Conservation (phyloP, 2,329 filamentous ascomycete genomes). For the Colletotrichum sp. region DNA sequence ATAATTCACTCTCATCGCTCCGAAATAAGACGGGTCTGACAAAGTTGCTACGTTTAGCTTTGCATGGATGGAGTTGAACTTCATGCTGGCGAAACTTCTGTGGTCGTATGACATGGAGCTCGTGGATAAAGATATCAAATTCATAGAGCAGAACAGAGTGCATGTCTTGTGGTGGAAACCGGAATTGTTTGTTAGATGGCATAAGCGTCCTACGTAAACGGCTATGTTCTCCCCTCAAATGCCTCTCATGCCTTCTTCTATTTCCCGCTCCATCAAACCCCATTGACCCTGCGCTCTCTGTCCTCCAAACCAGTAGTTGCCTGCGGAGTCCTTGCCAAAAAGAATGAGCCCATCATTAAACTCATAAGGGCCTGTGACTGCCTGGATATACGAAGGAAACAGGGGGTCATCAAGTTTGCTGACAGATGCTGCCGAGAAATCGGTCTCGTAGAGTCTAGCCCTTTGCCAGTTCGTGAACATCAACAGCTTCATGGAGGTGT, state of each 20-base stretch:
- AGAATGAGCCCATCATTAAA: constrained; percentile 26
- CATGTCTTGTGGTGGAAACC: background rate
- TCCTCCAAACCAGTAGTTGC: constrained; percentile 34
- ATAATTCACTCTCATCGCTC: background rate
- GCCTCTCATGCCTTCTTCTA: background rate
- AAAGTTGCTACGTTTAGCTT: background rate
- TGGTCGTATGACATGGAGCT: background rate
- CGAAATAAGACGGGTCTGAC: background rate
- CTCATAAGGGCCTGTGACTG: constrained; percentile 11
- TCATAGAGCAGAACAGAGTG: background rate
- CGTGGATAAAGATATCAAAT: background rate
- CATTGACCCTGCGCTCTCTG: constrained; percentile 25
- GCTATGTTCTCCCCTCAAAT: background rate
- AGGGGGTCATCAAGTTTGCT: background rate
- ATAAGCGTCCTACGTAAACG: background rate
- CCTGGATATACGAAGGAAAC: constrained; percentile 23
- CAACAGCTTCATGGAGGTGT: constrained; percentile 33
- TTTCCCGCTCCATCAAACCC: constrained; percentile 21
- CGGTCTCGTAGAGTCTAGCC: constrained; percentile 28
- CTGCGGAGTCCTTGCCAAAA: constrained; percentile 32
- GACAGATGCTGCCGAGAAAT: constrained; percentile 16
- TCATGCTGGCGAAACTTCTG: background rate
- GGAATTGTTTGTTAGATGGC: background rate
- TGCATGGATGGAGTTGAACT: background rate
- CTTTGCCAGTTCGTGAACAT: constrained; percentile 37